Evolutionary conservation across 345 rosid genomes (phyloP), one percentile per base, ranked within the genome.

Genomic region (Salix caprea): DNA sequence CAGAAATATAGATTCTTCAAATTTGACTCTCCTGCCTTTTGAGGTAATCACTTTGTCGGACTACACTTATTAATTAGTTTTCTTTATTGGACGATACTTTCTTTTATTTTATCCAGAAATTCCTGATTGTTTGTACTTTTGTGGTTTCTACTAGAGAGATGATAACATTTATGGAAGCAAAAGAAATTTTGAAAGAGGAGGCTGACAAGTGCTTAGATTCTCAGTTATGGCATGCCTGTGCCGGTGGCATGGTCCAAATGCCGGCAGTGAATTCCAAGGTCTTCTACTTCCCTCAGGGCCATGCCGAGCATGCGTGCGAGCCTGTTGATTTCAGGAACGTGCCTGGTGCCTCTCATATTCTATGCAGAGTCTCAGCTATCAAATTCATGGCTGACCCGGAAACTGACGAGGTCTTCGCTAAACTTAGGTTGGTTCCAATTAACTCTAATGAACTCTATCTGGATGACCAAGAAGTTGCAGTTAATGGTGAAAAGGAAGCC

Each of bases 101-200:
- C 42, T 72, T 23, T 19, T 39, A 5, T 54, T 72, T 21, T 13
- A 6, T 42, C 6, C 10, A n/a, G 26, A 26, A 36, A 24, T 42
- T 15, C 39, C 65, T 71, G 62, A 61, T 69, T 72, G 54, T 39
- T 69, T 60, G 65, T 77, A 73, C 23, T 69, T 21, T 21, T n/a
- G 26, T 56, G 28, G 62, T 13, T 56, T n/a, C 62, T n/a, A 3
- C 62, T 12, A 32, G 71, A 34, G 80, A 86, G 84, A 90, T 89
- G 92, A 91, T 91, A 79, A 81, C 90, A 11, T 89, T 91, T 71
- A 85, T 91, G 91, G 91, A 89, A 61, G 78, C 91, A 3, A 87
- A 86, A 70, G 91, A 91, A 78, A 88, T 87, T 65, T 66, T 77
- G 75, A 87, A 80, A 40, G 84, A 81, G 32, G 65, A 54, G 56